These are phyloP conservation scores for Tolypocladium nubicola DNA, from an alignment of 2,329 filamentous ascomycete genomes.

Conservation along the genomic window DNA sequence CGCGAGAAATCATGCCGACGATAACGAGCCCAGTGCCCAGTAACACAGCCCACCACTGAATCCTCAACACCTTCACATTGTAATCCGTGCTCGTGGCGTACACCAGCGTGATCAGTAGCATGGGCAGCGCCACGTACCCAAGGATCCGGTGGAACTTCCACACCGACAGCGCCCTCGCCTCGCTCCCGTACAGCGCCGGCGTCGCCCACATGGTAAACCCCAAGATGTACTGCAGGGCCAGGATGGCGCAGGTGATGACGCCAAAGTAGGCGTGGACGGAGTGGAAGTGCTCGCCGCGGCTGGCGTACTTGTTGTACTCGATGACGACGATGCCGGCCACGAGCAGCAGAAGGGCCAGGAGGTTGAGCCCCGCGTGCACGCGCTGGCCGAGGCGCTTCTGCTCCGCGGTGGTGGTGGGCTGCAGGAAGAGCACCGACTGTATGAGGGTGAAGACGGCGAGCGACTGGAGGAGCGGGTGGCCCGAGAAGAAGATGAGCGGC, in stretches of 20 bases:
- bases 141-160: conserved; percentile 82
- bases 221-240: conserved; percentile 64
- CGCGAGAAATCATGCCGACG: conserved; percentile 62
- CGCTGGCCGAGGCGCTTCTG: conserved; percentile 57
- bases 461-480: conserved; percentile 66
- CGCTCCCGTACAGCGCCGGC: conserved; percentile 65
- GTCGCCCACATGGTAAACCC: conserved; percentile 76
- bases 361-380: conserved; percentile 61
- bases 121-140: conserved; percentile 62
- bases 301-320: conserved; percentile 72
- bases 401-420: conserved; percentile 68
- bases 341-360: conserved; percentile 50
- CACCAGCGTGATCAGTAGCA: conserved; percentile 64
- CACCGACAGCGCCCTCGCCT: conserved; percentile 66
- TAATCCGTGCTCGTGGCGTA: conserved; percentile 70
- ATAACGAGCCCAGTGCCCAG: conserved; percentile 57
- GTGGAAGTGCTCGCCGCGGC: conserved; percentile 61
- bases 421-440: conserved; percentile 74
- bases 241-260: conserved; percentile 58
- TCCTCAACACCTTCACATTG: conserved; percentile 54
- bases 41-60: conserved; percentile 68
- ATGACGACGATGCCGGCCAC: conserved; percentile 59
- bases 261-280: conserved; percentile 77
- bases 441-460: conserved; percentile 63
- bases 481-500: conserved; percentile 69